These are phyloP conservation scores for Fraxinus americana DNA, from an alignment of 257 asterid genomes.

Conservation along the genomic window DNA sequence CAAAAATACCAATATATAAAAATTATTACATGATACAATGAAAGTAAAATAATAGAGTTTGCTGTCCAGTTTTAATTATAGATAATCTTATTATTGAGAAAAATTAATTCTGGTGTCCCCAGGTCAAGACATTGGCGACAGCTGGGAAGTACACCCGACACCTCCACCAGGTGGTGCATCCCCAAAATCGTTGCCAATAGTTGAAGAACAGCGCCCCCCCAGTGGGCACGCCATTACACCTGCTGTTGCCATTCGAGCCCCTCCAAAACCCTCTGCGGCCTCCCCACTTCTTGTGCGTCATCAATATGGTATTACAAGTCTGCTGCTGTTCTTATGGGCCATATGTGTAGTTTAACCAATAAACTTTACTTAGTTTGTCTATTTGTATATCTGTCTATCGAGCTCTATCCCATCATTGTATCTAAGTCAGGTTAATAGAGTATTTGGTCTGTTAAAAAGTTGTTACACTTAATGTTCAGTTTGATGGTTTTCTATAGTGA, in stretches of 20 bases:
- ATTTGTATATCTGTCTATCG: constrained; percentile 38
- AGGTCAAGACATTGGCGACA: constrained; percentile 53
- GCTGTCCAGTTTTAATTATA: background rate
- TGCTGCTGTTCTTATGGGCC: constrained; percentile 42
- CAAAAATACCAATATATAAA: background rate
- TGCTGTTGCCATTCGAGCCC: constrained; percentile 66
- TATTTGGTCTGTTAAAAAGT: constrained; percentile 20
- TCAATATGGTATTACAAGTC: constrained; percentile 28
- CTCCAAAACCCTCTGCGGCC: constrained; percentile 48
- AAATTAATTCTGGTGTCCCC: constrained; percentile 10
- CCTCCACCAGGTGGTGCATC: constrained; percentile 47
- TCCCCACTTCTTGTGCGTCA: constrained; percentile 26
- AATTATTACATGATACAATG: background rate
- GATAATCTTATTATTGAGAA: background rate
- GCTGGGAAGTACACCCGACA: constrained; percentile 27
- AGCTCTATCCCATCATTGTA: constrained; percentile 20
- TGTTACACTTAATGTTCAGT: background rate
- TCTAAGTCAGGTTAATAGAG: constrained; percentile 20
- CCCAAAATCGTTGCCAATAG: constrained; percentile 61
- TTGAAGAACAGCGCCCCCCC: constrained; percentile 48
- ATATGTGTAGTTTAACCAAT: constrained; percentile 25
- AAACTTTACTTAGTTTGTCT: constrained; percentile 20
- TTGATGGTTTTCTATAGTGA: background rate
- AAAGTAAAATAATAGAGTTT: background rate
- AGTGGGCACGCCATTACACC: constrained; percentile 53